These are phyloP conservation scores for Yarrowia divulgata DNA, from an alignment of 805 yeast species.

Conservation along the genomic window DNA sequence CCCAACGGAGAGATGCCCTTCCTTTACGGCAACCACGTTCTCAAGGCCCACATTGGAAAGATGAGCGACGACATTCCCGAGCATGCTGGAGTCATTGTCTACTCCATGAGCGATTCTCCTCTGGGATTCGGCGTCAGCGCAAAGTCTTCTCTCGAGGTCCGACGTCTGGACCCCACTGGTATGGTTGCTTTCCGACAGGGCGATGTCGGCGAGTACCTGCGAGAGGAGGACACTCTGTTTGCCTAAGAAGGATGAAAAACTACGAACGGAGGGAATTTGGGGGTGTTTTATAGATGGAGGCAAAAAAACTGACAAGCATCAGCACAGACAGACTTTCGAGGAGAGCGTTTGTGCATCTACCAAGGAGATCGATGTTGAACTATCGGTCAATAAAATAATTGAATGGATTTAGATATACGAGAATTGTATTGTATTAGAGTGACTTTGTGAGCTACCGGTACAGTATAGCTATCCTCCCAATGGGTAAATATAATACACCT, in stretches of 20 bases:
- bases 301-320: slow-evolving; percentile 34
- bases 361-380: slow-evolving; percentile 4
- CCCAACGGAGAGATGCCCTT: slow-evolving; percentile 99
- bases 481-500: background rate
- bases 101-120: slow-evolving; percentile 88
- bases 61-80: slow-evolving; percentile 98
- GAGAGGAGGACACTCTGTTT: slow-evolving; percentile 96
- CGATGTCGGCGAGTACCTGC: slow-evolving; percentile 95
- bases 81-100: slow-evolving; percentile 93
- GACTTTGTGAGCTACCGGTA: background rate
- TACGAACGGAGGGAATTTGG: background rate
- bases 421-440: too few relatives aligned
- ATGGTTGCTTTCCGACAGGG: slow-evolving; percentile 96
- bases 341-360: background rate
- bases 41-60: slow-evolving; percentile 95
- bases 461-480: too few relatives aligned
- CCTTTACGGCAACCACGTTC: slow-evolving; percentile 92
- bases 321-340: background rate
- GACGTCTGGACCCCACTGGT: slow-evolving; percentile 88
- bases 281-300: slow-evolving; percentile 17
- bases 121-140: slow-evolving; percentile 96
- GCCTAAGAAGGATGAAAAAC: slow-evolving; percentile 58
- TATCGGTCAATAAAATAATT: slow-evolving; percentile 21
- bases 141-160: slow-evolving; percentile 86
- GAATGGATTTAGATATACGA: slow-evolving; percentile 8